Evolutionary conservation across 768 basidiomycete genomes (phyloP), one percentile per base, ranked within the genome.

Genomic region (Lactifluus rugatus): DNA sequence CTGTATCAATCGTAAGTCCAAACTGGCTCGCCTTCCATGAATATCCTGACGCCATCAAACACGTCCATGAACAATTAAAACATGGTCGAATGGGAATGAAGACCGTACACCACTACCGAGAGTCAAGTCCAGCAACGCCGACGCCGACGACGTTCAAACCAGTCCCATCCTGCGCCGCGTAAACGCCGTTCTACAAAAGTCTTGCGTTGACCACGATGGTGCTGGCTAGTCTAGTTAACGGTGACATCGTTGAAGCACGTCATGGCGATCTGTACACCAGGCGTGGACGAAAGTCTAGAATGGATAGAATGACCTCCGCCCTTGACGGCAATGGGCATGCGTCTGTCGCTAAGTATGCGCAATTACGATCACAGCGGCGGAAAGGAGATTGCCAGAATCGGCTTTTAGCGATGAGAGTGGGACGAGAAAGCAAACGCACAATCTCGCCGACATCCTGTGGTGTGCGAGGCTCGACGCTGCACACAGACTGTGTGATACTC

Each of bases 171-270:
- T 66, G 56, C 0, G 44, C 52, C 17, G 37, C 44, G 14, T 69
- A 69, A 2, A 69, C 65, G 17, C 69, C 62, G 37, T 69, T 68
- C 68, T 68, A 69, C 14, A 65, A 45, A 46, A 64, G 62, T 3
- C 68, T 68, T 4, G 68, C 46, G 19, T 65, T 64, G 23, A 69
- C 26, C 19, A 50, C 52, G 14, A 58, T 61, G 5, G 64, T 65
- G 9, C 41, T 52, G n/a, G 45, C 26, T 11, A n/a, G n/a, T 21
- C 13, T 14, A 10, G 39, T 64, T 31, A 26, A 62, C 47, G 2
- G 23, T 44, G 13, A 62, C 46, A 2, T 50, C 32, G 31, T 59
- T 46, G 47, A 68, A 70, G 7, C 61, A 62, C 7, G 56, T 37
- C 63, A 70, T 63, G 10, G 67, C 17, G 21, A 70, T 65, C 17